Evolutionary conservation across 2,329 filamentous ascomycete species (phyloP).

Genomic region (Pseudocercospora fuligena): DNA sequence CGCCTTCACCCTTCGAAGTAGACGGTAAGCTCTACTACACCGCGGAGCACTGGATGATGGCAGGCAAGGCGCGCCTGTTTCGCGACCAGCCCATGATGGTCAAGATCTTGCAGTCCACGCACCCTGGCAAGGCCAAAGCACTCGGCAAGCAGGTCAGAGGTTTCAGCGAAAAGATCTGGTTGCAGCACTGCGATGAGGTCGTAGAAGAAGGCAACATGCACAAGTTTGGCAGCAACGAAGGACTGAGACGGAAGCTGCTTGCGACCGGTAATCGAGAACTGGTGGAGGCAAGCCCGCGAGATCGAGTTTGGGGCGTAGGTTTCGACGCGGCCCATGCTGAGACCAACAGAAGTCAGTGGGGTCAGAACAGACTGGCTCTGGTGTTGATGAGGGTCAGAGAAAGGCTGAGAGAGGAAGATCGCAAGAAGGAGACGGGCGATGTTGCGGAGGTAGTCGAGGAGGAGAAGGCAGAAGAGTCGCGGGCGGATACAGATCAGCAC

Average conservation of each 20-base stretch:
- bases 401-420: conserved; percentile 9
- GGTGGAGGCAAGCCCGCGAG: conserved; percentile 60
- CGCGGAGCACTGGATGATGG: conserved; percentile 56
- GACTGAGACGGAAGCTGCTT: conserved; percentile 46
- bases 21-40: conserved; percentile 44
- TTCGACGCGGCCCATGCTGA: conserved; percentile 59
- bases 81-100: conserved; percentile 49
- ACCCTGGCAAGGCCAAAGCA: conserved; percentile 56
- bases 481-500: background rate
- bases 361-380: conserved; percentile 37
- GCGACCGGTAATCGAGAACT: conserved; percentile 61
- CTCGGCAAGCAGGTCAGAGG: conserved; percentile 61
- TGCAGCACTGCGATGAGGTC: conserved; percentile 40
- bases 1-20: conserved; percentile 54
- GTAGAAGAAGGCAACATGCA: conserved; percentile 62
- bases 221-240: conserved; percentile 59
- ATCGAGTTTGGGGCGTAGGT: conserved; percentile 70
- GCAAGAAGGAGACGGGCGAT: background rate
- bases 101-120: conserved; percentile 55
- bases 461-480: background rate
- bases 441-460: background rate
- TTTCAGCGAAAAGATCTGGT: conserved; percentile 60
- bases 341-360: conserved; percentile 53
- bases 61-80: conserved; percentile 49
- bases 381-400: conserved; percentile 16